Conservation (phyloP, 108 stramenopile genomes). For the Skeletonema grethae region DNA sequence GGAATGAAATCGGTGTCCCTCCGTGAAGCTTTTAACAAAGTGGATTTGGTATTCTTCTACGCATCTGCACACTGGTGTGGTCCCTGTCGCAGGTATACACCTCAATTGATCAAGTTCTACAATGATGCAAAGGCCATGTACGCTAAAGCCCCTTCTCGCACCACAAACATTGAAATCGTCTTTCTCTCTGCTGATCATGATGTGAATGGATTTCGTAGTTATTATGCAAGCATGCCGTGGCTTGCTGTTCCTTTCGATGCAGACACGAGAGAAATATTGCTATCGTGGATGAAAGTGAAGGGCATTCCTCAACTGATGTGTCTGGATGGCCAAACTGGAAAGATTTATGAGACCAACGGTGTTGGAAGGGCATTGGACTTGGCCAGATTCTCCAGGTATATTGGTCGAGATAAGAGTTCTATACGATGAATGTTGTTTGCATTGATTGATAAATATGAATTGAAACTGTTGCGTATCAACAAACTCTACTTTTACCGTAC, state of each 20-base stretch:
- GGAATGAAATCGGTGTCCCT: slow-evolving; percentile 46
- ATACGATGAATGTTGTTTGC: background rate
- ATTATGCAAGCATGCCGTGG: slow-evolving; percentile 85
- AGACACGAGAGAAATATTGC: slow-evolving; percentile 64
- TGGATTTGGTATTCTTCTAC: slow-evolving; percentile 79
- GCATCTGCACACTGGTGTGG: slow-evolving; percentile 78
- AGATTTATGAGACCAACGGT: slow-evolving; percentile 66
- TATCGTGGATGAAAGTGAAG: slow-evolving; percentile 60
- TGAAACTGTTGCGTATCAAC: background rate
- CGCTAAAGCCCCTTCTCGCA: slow-evolving; percentile 25
- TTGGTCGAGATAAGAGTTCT: slow-evolving; percentile 1
- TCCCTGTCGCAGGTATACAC: slow-evolving; percentile 91
- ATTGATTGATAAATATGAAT: background rate
- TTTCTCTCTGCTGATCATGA: slow-evolving; percentile 86
- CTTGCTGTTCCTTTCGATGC: slow-evolving; percentile 78
- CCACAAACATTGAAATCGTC: slow-evolving; percentile 74
- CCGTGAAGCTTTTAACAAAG: slow-evolving; percentile 63
- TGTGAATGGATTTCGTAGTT: slow-evolving; percentile 67
- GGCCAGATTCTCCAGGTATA: slow-evolving; percentile 28
- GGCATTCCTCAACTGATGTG: slow-evolving; percentile 80
- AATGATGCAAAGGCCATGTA: slow-evolving; percentile 35
- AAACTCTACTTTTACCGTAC: background rate
- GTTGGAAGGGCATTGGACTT: slow-evolving; percentile 74
- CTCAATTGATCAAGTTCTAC: slow-evolving; percentile 83
- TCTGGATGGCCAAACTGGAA: slow-evolving; percentile 74